Conservation (phyloP, 176 grass and related monocot species). For the Rhipidocladum racemiflorum region DNA sequence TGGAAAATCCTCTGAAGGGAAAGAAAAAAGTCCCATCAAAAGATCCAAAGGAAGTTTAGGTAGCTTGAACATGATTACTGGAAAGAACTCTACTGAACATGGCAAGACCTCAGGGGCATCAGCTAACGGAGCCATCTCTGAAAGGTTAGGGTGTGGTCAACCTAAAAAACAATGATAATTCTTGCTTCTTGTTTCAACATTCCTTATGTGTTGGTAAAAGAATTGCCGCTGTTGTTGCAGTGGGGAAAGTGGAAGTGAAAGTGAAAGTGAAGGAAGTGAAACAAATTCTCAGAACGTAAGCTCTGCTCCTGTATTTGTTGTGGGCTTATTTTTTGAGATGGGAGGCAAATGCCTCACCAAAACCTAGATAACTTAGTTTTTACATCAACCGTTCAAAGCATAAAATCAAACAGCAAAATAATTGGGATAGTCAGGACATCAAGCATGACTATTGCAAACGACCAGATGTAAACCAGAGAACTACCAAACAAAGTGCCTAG, state of each 20-base stretch:
- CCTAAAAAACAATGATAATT: neutral
- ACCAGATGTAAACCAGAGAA: too few relatives aligned
- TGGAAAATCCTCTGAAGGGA: slow-evolving; percentile 68
- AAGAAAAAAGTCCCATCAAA: slow-evolving; percentile 76
- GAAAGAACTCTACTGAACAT: slow-evolving; percentile 59
- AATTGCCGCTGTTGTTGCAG: slow-evolving; percentile 55
- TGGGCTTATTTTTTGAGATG: too few relatives aligned
- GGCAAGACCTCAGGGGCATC: slow-evolving; percentile 70
- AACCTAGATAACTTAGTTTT: too few relatives aligned
- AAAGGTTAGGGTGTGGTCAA: slow-evolving; percentile 58
- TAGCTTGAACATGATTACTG: slow-evolving; percentile 91
- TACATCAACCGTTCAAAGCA: too few relatives aligned
- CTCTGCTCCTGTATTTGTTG: neutral
- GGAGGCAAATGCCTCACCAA: too few relatives aligned
- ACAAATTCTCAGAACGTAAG: slow-evolving; percentile 85
- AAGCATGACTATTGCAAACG: too few relatives aligned
- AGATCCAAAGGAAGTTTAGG: slow-evolving; percentile 96
- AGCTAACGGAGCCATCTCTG: slow-evolving; percentile 61
- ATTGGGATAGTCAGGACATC: too few relatives aligned
- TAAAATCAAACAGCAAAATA: too few relatives aligned
- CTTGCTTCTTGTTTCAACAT: neutral
- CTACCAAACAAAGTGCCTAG: too few relatives aligned
- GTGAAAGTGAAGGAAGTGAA: slow-evolving; percentile 83
- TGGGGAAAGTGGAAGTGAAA: slow-evolving; percentile 81
- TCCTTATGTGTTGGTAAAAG: slow-evolving; percentile 27